Base-by-base conservation (phyloP, 345 rosid species). In the Brassica cretica region DNA sequence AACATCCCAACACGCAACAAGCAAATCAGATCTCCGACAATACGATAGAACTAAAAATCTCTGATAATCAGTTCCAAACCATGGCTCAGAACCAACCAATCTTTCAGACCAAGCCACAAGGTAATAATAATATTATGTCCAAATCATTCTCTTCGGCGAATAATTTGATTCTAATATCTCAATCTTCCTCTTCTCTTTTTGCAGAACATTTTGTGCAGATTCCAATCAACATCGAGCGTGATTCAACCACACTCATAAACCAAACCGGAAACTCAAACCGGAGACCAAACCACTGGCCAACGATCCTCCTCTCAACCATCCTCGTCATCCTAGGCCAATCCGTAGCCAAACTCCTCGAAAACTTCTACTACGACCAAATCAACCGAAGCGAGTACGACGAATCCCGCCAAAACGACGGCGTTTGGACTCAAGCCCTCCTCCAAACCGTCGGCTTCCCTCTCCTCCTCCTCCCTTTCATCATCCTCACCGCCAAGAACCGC, bases 221-320 rank as follows among this genome's bases (percentile, higher is more conserved):
- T 12, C 83, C 83, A 24, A 58, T 75, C 56, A 70, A 75, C 72
- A 71, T 64, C 68, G 79, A 80, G 56, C 83, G 70, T 10, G 79
- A 75, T 46, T 70, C 76, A 64, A 29, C 68, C 49, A 59, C 72
- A 8, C 56, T 66, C 24, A 75, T 51, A 51, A 46, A 46, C 51
- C 51, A 44, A 44, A 49, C 58, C 56, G 55, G 55, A 8, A 61
- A 15, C 46, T 11, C 74, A 44, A 73, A 61, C 71, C 71, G 75
- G 53, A 79, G 75, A 70, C 82, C 74, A 62, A 80, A 80, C 72
- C 83, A 80, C 1, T 81, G 84, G 84, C 72, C 76, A 46, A 81
- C 80, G 18, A 76, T 81, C n/a, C 15, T 41, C 11, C 18, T 81
- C 77, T 81, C 77, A 1, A 51, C 61, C 73, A 51, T 75, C 71